Base-by-base conservation (phyloP, 257 asterid species). In the Ballota nigra region DNA sequence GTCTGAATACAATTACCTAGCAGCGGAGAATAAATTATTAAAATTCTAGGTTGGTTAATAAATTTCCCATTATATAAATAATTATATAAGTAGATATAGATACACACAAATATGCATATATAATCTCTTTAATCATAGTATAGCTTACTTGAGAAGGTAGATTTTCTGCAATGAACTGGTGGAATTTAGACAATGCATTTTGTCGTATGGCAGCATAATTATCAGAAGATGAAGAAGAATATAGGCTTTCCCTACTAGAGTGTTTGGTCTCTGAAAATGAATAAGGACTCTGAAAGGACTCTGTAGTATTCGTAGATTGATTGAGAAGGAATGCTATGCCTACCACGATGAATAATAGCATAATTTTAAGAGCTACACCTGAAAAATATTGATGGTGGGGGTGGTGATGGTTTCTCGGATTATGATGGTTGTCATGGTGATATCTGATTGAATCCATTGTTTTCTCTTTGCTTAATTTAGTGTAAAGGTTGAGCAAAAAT, bases 291-390 rank as follows among this genome's bases (percentile, higher is more conserved):
- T 66, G 75, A 52, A 66, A 58, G 1, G 71, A 75, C 18, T 57
- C 66, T 1, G 40, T 8, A 13, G 78, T 75, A 56, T 79, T 69
- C 0, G 47, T 9, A 15, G 78, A 73, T 74, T 61, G 78, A 33
- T 66, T 76, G 19, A 82, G 71, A 52, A 52, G 59, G 26, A 20
- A 61, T 3, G 69, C 49, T 18, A 76, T 41, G 58, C 71, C 82
- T 47, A 76, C 43, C 60, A 57, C 69, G 64, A 64, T 59, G 13
- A 76, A 62, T 16, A 76, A 0, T 67, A 82, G 16, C 15, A 51
- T 45, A 8, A 72, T 52, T 41, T 63, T 72, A 43, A 63, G 53
- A 8, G 52, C 69, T 8, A 31, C 60, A 12, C 77, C 51, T 3
- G 68, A 36, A 41, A 67, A 43, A 22, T 60, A 58, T 9, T 22